Percentiles rank a stretch among this genome's conserved stretches.
Conservation (phyloP, 805 yeast genomes). For the Starmerella apis region DNA sequence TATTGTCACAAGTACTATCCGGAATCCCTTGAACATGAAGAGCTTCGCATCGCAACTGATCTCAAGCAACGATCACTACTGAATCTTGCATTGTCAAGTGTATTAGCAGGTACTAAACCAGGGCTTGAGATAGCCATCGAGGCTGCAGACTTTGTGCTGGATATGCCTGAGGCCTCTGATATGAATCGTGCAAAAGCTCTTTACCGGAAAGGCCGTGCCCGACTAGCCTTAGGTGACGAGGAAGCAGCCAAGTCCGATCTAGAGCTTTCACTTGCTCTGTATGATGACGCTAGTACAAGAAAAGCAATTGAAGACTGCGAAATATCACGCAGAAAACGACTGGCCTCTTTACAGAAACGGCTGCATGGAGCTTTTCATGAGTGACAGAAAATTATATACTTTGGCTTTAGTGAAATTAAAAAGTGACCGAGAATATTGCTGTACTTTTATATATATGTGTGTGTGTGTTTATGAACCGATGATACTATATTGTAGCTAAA, state of each 20-base stretch:
- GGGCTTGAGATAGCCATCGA: constrained; percentile 45
- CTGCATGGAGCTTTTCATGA: neutral
- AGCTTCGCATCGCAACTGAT: constrained; percentile 34
- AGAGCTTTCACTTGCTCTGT: constrained; percentile 42
- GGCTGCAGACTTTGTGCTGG: constrained; percentile 58
- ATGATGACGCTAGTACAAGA: constrained; percentile 15
- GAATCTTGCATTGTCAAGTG: constrained; percentile 64
- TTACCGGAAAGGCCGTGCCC: constrained; percentile 72
- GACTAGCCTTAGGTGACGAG: constrained; percentile 51
- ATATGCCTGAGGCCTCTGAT: constrained; percentile 37
- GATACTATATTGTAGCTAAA: neutral
- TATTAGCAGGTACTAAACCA: constrained; percentile 39
- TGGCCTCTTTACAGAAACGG: neutral
- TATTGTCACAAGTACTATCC: constrained; percentile 68
- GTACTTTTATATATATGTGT: too few species aligned
- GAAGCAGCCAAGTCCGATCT: constrained; percentile 57
- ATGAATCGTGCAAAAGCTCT: constrained; percentile 70
- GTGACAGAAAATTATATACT: neutral
- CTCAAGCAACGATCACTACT: constrained; percentile 55
- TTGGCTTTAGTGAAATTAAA: neutral
- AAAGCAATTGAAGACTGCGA: constrained; percentile 16
- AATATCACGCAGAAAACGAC: neutral
- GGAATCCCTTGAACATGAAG: constrained; percentile 35
- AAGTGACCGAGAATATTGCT: too few species aligned
- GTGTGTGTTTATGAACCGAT: too few species aligned